Evolutionary conservation across 164 flowering plant species (phyloP), one percentile per base, ranked within the genome.

Genomic region (Hamamelis virginiana): DNA sequence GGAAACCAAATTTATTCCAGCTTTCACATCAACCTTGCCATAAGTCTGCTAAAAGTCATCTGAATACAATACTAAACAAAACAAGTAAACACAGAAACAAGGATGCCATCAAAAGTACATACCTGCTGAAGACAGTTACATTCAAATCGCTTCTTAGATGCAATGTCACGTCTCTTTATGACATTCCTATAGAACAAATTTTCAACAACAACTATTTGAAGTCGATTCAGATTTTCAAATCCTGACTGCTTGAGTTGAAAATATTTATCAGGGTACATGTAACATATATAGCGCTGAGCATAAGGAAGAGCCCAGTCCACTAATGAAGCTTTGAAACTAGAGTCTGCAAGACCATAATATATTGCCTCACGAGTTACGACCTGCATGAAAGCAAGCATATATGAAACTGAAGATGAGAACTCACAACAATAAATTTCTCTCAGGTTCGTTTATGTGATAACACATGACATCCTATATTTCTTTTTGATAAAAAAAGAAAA

Each of bases 291-390:
- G 25, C 97, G 93, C 64, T 95, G 99, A 46, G 96, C 97, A 80
- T 81, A 95, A 57, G 99, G 99, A 75, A 95, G 92, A 77, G 84
- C 82, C 97, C 97, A 91, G 66, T 84, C 74, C 48, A 95, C 81
- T 74, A 95, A 60, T 48, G 87, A 78, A 66, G 80, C 69, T 79
- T 82, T 87, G 14, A 75, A 77, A 61, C 80, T 74, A 28, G 65
- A 56, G 65, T 90, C 89, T 60, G 69, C 70, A 56, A 59, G 70
- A 52, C 90, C 89, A 78, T 84, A 77, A 76, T 77, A 85, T 70
- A 86, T 85, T 63, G 95, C 92, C 77, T 92, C 92, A 67, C 91
- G 95, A 74, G 84, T 85, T 14, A 91, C 84, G 62, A 90, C 83
- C 98, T 92, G 84, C 65, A 69, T 19, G 62, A 70, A 66, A 60